These are phyloP conservation scores for Rhazya stricta DNA, from an alignment of 257 asterid genomes.

Conservation along the genomic window DNA sequence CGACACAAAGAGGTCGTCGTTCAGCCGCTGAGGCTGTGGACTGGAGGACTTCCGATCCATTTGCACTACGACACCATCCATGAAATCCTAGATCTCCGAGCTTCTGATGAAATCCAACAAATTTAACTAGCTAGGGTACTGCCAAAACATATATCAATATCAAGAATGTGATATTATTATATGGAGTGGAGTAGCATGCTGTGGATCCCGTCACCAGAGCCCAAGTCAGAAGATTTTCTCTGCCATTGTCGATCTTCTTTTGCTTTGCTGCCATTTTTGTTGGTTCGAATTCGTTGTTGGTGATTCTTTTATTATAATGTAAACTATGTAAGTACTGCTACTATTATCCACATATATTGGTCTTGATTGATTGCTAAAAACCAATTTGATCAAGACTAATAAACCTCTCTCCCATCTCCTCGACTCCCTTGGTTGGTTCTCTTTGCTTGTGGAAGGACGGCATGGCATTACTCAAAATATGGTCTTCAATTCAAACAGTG, in stretches of 20 bases:
- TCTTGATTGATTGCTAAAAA: too few relatives aligned
- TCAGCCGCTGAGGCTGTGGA: background rate
- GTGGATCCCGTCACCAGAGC: background rate
- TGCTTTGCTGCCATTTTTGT: background rate
- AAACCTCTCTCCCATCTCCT: too few relatives aligned
- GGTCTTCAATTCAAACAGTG: too few relatives aligned
- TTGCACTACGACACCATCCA: background rate
- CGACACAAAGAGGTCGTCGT: slow-evolving; percentile 16
- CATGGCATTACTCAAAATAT: too few relatives aligned
- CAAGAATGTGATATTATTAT: background rate
- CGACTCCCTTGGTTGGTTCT: too few relatives aligned
- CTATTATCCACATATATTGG: too few relatives aligned
- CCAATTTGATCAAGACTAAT: too few relatives aligned
- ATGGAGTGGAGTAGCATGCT: background rate
- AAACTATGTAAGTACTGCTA: too few relatives aligned
- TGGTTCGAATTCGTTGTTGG: background rate
- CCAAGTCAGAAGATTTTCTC: background rate
- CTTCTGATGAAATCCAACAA: background rate
- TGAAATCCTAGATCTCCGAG: background rate
- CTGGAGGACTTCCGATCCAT: background rate
- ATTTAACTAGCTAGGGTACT: background rate
- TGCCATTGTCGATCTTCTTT: background rate
- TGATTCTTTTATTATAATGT: too few relatives aligned
- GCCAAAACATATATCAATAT: background rate
- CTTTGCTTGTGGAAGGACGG: too few relatives aligned